Evolutionary conservation across 106 monocot species (phyloP).

Genomic region (Iris macrosiphon): DNA sequence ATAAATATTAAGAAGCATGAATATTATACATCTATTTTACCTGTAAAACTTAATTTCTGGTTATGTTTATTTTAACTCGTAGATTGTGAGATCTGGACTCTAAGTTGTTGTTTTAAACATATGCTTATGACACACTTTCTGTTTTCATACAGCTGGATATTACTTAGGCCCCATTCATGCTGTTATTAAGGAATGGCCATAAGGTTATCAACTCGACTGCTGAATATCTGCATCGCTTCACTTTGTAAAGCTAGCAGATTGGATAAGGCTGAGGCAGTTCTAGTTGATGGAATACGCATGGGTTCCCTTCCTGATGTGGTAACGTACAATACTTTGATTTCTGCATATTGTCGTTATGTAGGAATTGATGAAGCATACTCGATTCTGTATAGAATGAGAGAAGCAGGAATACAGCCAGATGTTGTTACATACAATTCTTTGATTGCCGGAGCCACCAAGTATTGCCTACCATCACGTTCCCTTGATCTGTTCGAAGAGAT

Average conservation of each 20-base stretch:
- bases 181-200: slow-evolving; percentile 32
- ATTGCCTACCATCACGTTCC: slow-evolving; percentile 20
- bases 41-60: no score
- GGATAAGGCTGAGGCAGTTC: slow-evolving; percentile 53
- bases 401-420: slow-evolving; percentile 60
- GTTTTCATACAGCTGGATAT: no score
- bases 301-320: slow-evolving; percentile 71
- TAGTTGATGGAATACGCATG: slow-evolving; percentile 66
- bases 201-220: slow-evolving; percentile 48
- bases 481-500: slow-evolving; percentile 72
- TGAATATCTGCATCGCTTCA: slow-evolving; percentile 65
- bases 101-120: no score
- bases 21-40: no score
- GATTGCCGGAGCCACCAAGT: slow-evolving; percentile 42
- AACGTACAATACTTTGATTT: slow-evolving; percentile 75
- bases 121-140: no score
- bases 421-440: slow-evolving; percentile 74
- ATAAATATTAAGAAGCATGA: no score
- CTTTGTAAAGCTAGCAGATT: slow-evolving; percentile 61
- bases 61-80: no score
- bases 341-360: slow-evolving; percentile 45
- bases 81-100: no score
- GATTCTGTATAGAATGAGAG: slow-evolving; percentile 47
- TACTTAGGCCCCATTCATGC: slow-evolving; percentile 1
- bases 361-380: slow-evolving; percentile 43